These are phyloP conservation scores for Entonaema liquescens DNA, from an alignment of 495 filamentous ascomycete genomes.

Conservation along the genomic window DNA sequence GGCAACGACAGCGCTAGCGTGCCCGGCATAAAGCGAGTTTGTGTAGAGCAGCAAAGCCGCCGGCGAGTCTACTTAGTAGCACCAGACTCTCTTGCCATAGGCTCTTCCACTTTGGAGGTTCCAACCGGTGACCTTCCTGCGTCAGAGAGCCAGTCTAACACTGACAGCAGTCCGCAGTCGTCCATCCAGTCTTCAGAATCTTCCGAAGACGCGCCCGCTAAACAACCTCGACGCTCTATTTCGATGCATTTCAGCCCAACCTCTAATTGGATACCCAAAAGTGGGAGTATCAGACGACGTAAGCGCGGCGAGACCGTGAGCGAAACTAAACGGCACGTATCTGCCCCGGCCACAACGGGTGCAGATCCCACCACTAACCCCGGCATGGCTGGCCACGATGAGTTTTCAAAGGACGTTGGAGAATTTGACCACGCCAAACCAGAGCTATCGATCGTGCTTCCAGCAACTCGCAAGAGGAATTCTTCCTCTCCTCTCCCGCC, in stretches of 20 bases:
- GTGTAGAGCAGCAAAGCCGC: constrained; percentile 29
- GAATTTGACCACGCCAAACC: constrained; percentile 30
- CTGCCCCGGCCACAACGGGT: constrained; percentile 49
- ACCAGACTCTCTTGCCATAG: constrained; percentile 32
- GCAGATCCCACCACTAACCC: constrained; percentile 3
- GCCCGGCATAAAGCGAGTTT: constrained; percentile 34
- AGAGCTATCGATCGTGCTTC: constrained; percentile 39
- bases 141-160: constrained; percentile 24
- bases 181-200: constrained; percentile 39
- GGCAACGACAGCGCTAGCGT: constrained; percentile 20
- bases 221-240: constrained; percentile 56
- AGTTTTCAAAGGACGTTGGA: constrained; percentile 29
- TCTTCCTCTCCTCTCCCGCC: constrained; percentile 66
- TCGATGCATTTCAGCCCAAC: constrained; percentile 65
- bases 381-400: constrained; percentile 9
- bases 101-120: constrained; percentile 23
- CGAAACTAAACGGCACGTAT: constrained; percentile 55
- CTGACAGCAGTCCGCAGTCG: constrained; percentile 29
- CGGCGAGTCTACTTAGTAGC: constrained; percentile 38
- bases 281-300: constrained; percentile 57
- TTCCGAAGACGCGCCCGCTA: constrained; percentile 48
- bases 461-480: constrained; percentile 54
- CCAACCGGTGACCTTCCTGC: constrained; percentile 9
- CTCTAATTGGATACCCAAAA: constrained; percentile 58
- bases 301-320: constrained; percentile 54